Evolutionary conservation across 2,329 filamentous ascomycete species (phyloP).

Genomic region (Pseudocercospora musae): DNA sequence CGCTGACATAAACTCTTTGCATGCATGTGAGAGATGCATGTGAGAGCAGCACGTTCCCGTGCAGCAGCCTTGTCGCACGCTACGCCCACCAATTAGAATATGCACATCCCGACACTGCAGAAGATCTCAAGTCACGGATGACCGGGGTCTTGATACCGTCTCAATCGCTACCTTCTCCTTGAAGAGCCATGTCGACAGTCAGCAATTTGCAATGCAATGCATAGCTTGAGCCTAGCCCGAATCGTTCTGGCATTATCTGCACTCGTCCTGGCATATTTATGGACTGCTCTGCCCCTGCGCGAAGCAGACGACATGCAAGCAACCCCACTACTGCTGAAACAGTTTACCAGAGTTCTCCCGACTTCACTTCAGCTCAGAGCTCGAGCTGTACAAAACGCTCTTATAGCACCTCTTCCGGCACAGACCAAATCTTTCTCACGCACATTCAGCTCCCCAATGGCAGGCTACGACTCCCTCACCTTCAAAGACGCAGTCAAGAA

Average conservation of each 20-base stretch:
- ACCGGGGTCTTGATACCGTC: neutral
- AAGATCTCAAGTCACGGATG: neutral
- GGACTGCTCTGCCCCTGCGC: neutral
- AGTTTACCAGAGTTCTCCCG: neutral
- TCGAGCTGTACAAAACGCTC: neutral
- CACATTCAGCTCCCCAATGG: neutral
- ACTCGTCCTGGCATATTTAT: constrained; percentile 3
- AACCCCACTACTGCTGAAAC: constrained; percentile 7
- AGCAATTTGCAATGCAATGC: constrained; percentile 2
- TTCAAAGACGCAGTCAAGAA: constrained; percentile 64
- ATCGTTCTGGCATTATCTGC: constrained; percentile 1
- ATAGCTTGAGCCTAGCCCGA: neutral
- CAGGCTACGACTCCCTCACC: constrained; percentile 34
- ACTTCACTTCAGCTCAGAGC: neutral
- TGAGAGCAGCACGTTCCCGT: neutral
- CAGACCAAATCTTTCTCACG: neutral
- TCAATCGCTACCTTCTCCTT: neutral
- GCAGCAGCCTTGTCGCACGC: no score
- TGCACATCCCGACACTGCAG: neutral
- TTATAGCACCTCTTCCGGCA: neutral
- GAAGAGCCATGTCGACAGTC: neutral
- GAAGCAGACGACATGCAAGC: constrained; percentile 7
- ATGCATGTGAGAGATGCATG: neutral
- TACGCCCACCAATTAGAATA: no score
- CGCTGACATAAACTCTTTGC: neutral